A percentile compares a stretch with the other conserved stretches of the same genome.
phyloP scores from a whole-genome alignment of 139 green algal genomes.

The Chlamydomonas applanata region DNA sequence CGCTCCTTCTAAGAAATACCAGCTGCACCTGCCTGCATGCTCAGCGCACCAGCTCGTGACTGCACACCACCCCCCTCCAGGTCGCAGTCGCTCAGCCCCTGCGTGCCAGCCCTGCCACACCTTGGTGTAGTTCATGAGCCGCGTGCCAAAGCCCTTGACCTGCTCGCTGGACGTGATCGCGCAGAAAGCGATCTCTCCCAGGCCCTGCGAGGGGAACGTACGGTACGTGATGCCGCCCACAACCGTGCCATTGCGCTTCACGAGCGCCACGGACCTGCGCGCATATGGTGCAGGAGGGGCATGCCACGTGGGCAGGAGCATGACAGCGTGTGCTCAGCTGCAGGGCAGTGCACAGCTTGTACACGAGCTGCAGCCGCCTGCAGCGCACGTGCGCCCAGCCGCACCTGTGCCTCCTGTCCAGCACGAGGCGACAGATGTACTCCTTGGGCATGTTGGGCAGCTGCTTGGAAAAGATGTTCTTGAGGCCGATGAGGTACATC shows the following conservation, averaged over 20 bases:
- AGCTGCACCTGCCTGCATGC: neutral
- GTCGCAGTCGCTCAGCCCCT: too few species aligned
- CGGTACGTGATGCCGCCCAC: slow-evolving; percentile 96
- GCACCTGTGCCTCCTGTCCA: slow-evolving; percentile 80
- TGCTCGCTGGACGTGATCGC: slow-evolving; percentile 91
- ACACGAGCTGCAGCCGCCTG: neutral
- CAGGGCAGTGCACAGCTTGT: neutral
- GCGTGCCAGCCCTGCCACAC: too few species aligned
- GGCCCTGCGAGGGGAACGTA: slow-evolving; percentile 66
- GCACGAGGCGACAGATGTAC: slow-evolving; percentile 94
- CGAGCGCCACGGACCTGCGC: slow-evolving; percentile 59
- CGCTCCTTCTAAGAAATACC: neutral
- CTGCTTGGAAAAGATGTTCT: slow-evolving; percentile 94
- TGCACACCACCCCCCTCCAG: neutral
- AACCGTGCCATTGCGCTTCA: slow-evolving; percentile 56
- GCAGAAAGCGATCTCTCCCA: slow-evolving; percentile 98
- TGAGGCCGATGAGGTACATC: slow-evolving; percentile 64
- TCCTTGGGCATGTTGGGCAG: slow-evolving; percentile 98
- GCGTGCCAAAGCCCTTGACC: slow-evolving; percentile 40
- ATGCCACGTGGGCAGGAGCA: neutral
- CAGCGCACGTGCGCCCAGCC: neutral
- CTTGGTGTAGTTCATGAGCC: slow-evolving; percentile 97
- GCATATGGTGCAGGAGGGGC: neutral
- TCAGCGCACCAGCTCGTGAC: neutral
- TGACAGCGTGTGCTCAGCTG: neutral